Evolutionary conservation across 441 rosid genomes (phyloP).

Genomic region (Rhodomyrtus psidioides): DNA sequence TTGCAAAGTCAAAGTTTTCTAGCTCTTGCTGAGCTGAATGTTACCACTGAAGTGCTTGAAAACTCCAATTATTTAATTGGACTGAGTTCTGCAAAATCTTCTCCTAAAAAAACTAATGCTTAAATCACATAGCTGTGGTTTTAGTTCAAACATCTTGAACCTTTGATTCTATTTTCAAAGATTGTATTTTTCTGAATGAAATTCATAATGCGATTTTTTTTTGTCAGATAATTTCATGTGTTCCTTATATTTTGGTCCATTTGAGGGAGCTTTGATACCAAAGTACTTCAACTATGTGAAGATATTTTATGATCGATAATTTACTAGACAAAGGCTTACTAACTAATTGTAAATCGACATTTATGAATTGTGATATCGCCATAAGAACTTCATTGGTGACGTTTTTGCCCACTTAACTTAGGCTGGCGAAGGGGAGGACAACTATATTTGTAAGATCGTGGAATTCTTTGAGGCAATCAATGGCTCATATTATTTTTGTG

Average conservation of each 20-base stretch:
- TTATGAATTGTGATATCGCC: neutral
- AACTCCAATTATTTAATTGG: neutral
- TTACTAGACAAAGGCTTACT: neutral
- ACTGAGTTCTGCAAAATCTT: neutral
- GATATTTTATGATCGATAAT: neutral
- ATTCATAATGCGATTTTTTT: neutral
- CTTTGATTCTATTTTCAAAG: neutral
- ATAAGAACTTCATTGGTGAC: neutral
- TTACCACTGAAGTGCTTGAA: neutral
- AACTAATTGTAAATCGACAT: neutral
- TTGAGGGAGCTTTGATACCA: neutral
- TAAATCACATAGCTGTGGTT: neutral
- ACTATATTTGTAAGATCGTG: constrained; percentile 38
- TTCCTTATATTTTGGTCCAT: neutral
- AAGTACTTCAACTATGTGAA: neutral
- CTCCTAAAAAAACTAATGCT: neutral
- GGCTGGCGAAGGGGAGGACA: constrained; percentile 38
- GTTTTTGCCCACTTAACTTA: neutral
- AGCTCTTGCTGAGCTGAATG: neutral
- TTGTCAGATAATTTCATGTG: neutral
- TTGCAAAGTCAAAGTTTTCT: neutral
- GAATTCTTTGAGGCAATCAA: constrained; percentile 50
- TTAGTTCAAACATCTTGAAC: neutral
- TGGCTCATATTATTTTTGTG: constrained; percentile 30
- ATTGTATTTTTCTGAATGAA: neutral